These are phyloP conservation scores for Hanseniaspora sp. DNA, from an alignment of 1,139 yeast species.

Conservation along the genomic window DNA sequence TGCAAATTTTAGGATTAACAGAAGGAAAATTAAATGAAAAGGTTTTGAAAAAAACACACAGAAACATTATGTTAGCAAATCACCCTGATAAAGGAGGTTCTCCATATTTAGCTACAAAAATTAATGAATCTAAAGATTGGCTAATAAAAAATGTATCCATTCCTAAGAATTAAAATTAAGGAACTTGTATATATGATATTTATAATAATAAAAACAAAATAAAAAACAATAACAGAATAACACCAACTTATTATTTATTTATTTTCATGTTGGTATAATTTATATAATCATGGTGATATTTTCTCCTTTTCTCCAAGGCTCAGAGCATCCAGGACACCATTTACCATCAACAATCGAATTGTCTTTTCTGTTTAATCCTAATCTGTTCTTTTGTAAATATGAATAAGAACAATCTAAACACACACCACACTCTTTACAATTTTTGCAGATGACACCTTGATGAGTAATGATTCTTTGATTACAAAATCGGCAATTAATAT, in stretches of 20 bases:
- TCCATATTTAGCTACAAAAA: slow-evolving; percentile 87
- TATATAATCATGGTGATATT: slow-evolving; percentile 9
- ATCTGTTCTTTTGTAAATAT: not conserved
- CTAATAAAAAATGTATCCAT: slow-evolving; percentile 65
- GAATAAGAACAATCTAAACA: slow-evolving; percentile 8
- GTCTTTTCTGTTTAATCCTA: slow-evolving; percentile 5
- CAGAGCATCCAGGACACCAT: slow-evolving; percentile 15
- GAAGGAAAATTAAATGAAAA: slow-evolving; percentile 67
- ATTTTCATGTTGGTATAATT: not conserved
- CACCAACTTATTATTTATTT: not conserved
- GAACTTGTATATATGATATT: not conserved
- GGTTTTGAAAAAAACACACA: slow-evolving; percentile 80
- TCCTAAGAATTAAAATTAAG: slow-evolving; percentile 16
- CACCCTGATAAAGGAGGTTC: slow-evolving; percentile 99
- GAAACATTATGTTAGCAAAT: slow-evolving; percentile 84
- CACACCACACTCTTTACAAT: not conserved
- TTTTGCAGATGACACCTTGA: slow-evolving; percentile 9
- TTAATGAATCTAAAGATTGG: slow-evolving; percentile 92
- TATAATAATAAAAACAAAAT: not conserved
- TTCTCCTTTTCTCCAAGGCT: not conserved
- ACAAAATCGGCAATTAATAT: not conserved
- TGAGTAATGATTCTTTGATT: not conserved
- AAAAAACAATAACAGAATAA: no score
- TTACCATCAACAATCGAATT: slow-evolving; percentile 1
- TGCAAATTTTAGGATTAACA: slow-evolving; percentile 72